Percentiles rank a stretch among this genome's conserved stretches.
These are phyloP conservation scores for Lepiota venenata DNA, from an alignment of 768 basidiomycete species.

Conservation along the genomic window DNA sequence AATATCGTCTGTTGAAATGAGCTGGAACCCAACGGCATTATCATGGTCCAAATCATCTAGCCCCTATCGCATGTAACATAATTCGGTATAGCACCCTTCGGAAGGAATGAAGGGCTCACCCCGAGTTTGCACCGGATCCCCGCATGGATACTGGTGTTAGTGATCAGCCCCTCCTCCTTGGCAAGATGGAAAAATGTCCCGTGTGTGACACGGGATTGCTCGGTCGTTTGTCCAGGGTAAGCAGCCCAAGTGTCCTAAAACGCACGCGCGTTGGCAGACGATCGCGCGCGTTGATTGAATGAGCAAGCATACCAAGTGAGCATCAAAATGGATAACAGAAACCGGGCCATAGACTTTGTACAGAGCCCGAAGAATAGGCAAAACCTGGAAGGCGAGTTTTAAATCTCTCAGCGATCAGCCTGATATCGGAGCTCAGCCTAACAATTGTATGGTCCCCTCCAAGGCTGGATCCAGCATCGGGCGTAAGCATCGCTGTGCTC, in stretches of 20 bases:
- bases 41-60: constrained; percentile 65
- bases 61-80: constrained; percentile 37
- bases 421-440: constrained; percentile 11
- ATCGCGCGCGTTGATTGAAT: constrained; percentile 30
- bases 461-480: constrained; percentile 36
- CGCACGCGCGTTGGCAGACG: constrained; percentile 33
- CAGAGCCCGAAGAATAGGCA: constrained; percentile 81
- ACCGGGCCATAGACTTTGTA: constrained; percentile 79
- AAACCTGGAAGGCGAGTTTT: constrained; percentile 47
- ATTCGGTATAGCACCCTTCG: not conserved
- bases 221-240: constrained; percentile 56
- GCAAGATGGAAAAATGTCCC: constrained; percentile 87
- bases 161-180: constrained; percentile 70
- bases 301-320: constrained; percentile 35
- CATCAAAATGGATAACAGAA: constrained; percentile 84
- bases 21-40: constrained; percentile 67
- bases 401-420: constrained; percentile 33
- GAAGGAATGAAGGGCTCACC: constrained; percentile 25
- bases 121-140: constrained; percentile 78
- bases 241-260: constrained; percentile 61
- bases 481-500: constrained; percentile 3
- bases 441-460: constrained; percentile 92
- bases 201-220: constrained; percentile 71
- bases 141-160: constrained; percentile 79
- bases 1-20: constrained; percentile 79